Base-by-base conservation (phyloP, 805 yeast genomes). In the Myxozyma neotropica region DNA sequence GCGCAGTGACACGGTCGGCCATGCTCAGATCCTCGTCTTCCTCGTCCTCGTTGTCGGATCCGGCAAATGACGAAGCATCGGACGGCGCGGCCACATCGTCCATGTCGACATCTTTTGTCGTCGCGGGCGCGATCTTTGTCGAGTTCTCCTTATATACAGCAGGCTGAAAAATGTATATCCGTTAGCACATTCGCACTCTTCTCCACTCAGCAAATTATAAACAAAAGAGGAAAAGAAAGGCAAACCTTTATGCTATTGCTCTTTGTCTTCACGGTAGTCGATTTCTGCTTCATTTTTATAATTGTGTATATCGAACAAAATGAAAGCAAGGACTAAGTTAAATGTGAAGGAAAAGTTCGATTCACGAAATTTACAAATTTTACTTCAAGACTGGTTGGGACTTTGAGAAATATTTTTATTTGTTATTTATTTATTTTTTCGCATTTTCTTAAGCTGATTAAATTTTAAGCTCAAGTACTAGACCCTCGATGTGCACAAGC, bases 1-100 rank as follows among this genome's bases (percentile, higher is more conserved):
- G 70, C 1, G 78, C 71, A 53, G 73, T 75, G 36, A 76, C 67
- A 4, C 76, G 68, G 50, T 76, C 79, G 3, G 78, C 78, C 49
- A 80, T 72, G 0, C 83, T 77, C 44, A 81, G 80, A 10, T 81
- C 72, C 51, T 75, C 77, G 65, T 77, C 77, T 7, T 81, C 72
- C 50, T 75, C 77, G 64, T 77, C 77, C 6, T 72, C 75, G 17
- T 69, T 73, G 31, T 73, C 74, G 13, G 68, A 68, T 1, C 61
- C 68, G 21, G 68, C 73, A 36, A 48, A 48, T 4, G 53, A 48
- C 39, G 61, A 45, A 3, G 52, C 53, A n/a, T 42, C 57, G 12
- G 49, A 35, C 17, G 23, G 39, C 44, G 21, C 52, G 29, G 23
- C 43, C 4, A 55, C 67, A 35, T 63, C 72, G 23, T 48, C 42